phyloP scores from a whole-genome alignment of 768 basidiomycete genomes.

The Crucibulum laeve region DNA sequence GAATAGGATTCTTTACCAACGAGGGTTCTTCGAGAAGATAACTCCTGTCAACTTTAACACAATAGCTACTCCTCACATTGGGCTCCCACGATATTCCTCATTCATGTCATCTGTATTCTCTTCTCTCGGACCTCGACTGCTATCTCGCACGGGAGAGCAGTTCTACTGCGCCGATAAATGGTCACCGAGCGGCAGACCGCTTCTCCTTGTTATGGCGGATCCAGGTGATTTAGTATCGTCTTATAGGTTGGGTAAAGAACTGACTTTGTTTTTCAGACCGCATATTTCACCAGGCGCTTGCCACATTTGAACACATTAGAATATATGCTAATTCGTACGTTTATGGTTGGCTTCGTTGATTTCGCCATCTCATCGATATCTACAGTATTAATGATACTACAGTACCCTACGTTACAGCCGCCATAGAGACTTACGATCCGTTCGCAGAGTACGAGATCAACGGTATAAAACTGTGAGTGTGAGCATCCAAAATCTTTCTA shows the following conservation, averaged over 20 bases:
- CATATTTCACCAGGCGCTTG: slow-evolving; percentile 72
- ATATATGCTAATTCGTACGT: slow-evolving; percentile 82
- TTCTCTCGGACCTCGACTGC: slow-evolving; percentile 59
- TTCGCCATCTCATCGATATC: slow-evolving; percentile 2
- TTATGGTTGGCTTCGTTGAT: not conserved
- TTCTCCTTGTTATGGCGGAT: slow-evolving; percentile 79
- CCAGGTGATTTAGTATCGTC: slow-evolving; percentile 41
- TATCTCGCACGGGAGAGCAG: slow-evolving; percentile 79
- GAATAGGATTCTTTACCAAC: slow-evolving; percentile 63
- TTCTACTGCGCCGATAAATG: slow-evolving; percentile 74
- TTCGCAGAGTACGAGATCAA: slow-evolving; percentile 52
- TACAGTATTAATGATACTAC: slow-evolving; percentile 67
- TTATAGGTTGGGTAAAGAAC: not conserved
- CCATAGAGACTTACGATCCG: slow-evolving; percentile 64
- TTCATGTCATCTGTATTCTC: slow-evolving; percentile 49
- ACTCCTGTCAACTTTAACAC: slow-evolving; percentile 79
- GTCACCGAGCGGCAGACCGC: slow-evolving; percentile 58
- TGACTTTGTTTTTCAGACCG: slow-evolving; percentile 37
- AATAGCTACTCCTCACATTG: slow-evolving; percentile 80
- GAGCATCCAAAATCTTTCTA: not conserved
- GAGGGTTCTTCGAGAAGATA: slow-evolving; percentile 67
- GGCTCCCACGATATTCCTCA: slow-evolving; percentile 61
- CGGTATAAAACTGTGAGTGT: slow-evolving; percentile 58
- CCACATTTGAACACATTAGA: slow-evolving; percentile 59
- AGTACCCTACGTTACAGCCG: slow-evolving; percentile 79